phyloP scores from a whole-genome alignment of 371 early-diverging fungal species.

The Mortierella sp. region DNA sequence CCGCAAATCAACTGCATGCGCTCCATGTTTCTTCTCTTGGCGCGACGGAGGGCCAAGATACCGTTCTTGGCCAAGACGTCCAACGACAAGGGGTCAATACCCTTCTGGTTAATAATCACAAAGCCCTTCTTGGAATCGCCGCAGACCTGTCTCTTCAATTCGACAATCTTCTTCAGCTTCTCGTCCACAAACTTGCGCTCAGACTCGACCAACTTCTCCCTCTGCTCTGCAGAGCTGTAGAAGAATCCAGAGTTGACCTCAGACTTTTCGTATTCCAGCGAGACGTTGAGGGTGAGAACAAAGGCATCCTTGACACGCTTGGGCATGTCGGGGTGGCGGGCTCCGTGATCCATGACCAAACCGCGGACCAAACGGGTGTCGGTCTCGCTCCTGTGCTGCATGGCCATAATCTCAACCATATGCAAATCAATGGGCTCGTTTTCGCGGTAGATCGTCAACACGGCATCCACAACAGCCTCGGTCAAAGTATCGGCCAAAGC shows the following conservation, averaged over 20 bases:
- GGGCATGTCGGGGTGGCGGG: constrained; percentile 99
- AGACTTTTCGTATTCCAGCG: constrained; percentile 99
- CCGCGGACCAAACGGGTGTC: constrained; percentile 97
- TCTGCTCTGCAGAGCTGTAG: constrained; percentile 98
- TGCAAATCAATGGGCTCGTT: constrained; percentile 96
- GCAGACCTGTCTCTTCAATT: constrained; percentile 96
- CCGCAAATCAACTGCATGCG: constrained; percentile 98
- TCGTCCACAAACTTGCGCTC: constrained; percentile 98
- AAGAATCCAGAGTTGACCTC: constrained; percentile 99
- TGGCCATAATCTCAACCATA: constrained; percentile 99
- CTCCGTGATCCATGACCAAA: constrained; percentile 99
- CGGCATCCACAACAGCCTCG: constrained; percentile 97
- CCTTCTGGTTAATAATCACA: constrained; percentile 99
- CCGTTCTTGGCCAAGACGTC: constrained; percentile 98
- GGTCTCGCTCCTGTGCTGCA: constrained; percentile 97
- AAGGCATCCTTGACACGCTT: constrained; percentile 94
- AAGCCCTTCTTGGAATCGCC: constrained; percentile 87
- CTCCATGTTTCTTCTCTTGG: constrained; percentile 99
- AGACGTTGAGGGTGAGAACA: constrained; percentile 98
- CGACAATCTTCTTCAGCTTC: constrained; percentile 94
- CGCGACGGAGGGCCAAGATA: constrained; percentile 98
- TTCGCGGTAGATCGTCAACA: constrained; percentile 86
- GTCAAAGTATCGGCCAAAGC: constrained; percentile 93
- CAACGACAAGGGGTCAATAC: constrained; percentile 99
- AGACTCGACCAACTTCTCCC: constrained; percentile 98